Evolutionary conservation across 257 asterid species (phyloP).

Genomic region (Rauvolfia tetraphylla): DNA sequence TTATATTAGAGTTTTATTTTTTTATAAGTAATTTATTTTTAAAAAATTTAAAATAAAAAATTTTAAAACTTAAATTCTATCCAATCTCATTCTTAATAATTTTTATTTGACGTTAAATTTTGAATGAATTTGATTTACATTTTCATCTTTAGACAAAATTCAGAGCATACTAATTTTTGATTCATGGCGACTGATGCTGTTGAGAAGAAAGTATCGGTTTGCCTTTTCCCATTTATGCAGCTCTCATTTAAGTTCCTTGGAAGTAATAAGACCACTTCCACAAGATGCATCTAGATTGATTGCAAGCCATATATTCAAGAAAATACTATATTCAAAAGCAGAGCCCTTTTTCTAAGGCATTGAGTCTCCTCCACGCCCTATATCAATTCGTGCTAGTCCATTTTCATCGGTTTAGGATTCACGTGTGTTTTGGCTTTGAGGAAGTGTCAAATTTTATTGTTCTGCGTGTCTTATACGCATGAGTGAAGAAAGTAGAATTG

Average conservation of each 20-base stretch:
- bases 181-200: not conserved
- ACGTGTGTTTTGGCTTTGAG: not conserved
- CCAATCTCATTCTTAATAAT: no score
- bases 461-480: conserved; percentile 8
- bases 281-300: conserved; percentile 1
- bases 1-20: no score
- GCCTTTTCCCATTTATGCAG: conserved; percentile 17
- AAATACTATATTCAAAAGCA: not conserved
- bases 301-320: conserved; percentile 10
- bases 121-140: not conserved
- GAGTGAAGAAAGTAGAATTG: not conserved
- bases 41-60: no score
- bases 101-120: no score
- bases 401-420: not conserved
- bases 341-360: no score
- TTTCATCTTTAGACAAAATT: not conserved
- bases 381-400: not conserved
- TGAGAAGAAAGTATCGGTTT: conserved; percentile 6
- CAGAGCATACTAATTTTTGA: not conserved
- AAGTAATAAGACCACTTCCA: conserved; percentile 1
- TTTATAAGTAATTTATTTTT: no score
- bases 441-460: not conserved
- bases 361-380: not conserved
- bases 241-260: conserved; percentile 4
- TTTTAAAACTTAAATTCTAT: no score